Percentiles rank a stretch among this genome's conserved stretches.
Evolutionary conservation across 2,329 filamentous ascomycete species (phyloP).

Genomic region (Stachybotrys chartarum): DNA sequence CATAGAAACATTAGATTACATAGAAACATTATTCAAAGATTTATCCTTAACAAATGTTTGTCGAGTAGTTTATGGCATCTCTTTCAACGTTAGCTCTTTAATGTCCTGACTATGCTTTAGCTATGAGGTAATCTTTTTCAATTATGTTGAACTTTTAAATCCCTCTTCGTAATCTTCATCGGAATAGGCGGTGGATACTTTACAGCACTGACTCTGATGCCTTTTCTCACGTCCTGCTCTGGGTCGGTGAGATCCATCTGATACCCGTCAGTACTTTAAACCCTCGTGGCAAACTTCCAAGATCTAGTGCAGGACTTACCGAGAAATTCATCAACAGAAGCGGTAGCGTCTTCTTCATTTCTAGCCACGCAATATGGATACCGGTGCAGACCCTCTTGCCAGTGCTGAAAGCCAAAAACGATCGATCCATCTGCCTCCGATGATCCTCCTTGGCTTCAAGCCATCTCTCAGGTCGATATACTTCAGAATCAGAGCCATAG

Average conservation of each 20-base stretch:
- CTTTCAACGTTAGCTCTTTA: too few relatives aligned
- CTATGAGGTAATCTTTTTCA: too few relatives aligned
- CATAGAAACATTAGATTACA: too few relatives aligned
- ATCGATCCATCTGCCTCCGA: background rate
- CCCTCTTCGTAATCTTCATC: background rate
- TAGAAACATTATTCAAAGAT: too few relatives aligned
- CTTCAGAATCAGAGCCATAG: background rate
- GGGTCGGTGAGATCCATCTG: background rate
- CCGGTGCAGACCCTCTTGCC: background rate
- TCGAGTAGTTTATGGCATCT: too few relatives aligned
- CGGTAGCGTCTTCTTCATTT: conserved; percentile 1
- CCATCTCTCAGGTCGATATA: background rate
- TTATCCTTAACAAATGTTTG: too few relatives aligned
- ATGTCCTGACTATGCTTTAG: too few relatives aligned
- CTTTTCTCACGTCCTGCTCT: background rate
- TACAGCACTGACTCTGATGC: background rate
- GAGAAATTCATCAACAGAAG: conserved; percentile 1
- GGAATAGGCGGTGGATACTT: background rate
- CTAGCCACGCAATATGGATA: background rate
- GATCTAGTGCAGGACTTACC: background rate
- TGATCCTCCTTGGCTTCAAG: background rate
- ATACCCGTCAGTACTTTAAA: background rate
- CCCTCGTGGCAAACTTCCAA: background rate
- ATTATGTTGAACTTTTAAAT: background rate
- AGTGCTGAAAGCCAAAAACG: background rate